Base-by-base conservation (phyloP, 148 eudicot species). In the Persicaria tinctoria region DNA sequence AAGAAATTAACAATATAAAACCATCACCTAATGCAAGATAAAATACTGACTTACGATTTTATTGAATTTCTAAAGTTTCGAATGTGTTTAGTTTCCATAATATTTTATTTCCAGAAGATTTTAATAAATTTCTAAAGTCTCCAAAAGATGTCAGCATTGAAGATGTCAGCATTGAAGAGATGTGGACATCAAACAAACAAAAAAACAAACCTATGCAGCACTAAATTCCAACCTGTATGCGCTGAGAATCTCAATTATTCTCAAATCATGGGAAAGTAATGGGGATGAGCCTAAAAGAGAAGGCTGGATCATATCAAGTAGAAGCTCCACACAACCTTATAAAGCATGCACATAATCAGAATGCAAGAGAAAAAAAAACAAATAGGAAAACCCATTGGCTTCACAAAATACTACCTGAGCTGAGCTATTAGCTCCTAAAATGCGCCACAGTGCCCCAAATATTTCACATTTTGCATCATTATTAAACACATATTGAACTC, bases 351-450 rank as follows among this genome's bases (percentile, higher is more conserved):
- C 75, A 53, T 23, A 74, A 18, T 85, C 64, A 75, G 80, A 75
- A 51, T 63, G 63, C 32, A 68, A 13, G 63, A 2, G 38, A 59
- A n/a, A 70, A 55, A 55, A 56, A 32, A 68, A 10, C 77, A 73
- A 73, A 14, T 16, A 68, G 68, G 97, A 92, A 75, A 95, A 95
- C 53, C 99, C 99, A 78, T 92, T 87, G 77, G 97, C 91, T 85
- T 95, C 99, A 80, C 99, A 97, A 85, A 92, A 95, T 76, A 90
- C 89, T 86, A 90, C 86, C 80, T 92, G 96, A 80, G 94, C 96
- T 53, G 96, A 83, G 74, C 64, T 81, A 75, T 92, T 92, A 47
- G 76, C 91, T 75, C 92, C 92, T 79, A 95, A 82, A 62, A 95
- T 86, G 74, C 94, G 99, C 97, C 99, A 95, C 75, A 95, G 54